Conservation (phyloP, 1,139 yeast genomes). For the Pneumocystis canis region DNA sequence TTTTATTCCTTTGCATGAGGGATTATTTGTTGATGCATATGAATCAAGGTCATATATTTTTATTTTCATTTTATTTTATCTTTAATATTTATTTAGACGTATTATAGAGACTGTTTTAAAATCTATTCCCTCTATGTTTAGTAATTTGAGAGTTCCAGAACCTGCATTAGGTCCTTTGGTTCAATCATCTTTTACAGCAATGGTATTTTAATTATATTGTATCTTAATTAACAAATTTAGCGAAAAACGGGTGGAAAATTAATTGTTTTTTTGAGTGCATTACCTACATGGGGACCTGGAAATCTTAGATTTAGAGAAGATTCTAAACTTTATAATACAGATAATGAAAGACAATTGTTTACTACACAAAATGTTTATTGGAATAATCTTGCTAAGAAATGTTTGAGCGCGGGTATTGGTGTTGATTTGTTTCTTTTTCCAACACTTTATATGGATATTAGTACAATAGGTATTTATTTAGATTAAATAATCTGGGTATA, state of each 20-base stretch:
- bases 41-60: conserved; percentile 37
- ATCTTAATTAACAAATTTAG: neutral
- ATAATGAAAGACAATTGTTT: conserved; percentile 41
- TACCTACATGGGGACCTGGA: conserved; percentile 83
- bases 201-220: conserved; percentile 19
- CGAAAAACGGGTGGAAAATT: conserved; percentile 58
- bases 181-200: conserved; percentile 51
- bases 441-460: conserved; percentile 51
- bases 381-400: conserved; percentile 43
- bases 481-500: neutral
- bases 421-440: conserved; percentile 64
- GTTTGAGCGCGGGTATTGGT: conserved; percentile 49
- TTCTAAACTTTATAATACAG: conserved; percentile 26
- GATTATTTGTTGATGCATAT: conserved; percentile 66
- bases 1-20: conserved; percentile 62
- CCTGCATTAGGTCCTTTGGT: conserved; percentile 73
- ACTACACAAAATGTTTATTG: conserved; percentile 52
- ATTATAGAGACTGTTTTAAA: conserved; percentile 54
- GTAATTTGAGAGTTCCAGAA: conserved; percentile 38
- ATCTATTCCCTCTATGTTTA: conserved; percentile 39
- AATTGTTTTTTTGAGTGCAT: conserved; percentile 46
- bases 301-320: conserved; percentile 43
- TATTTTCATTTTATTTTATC: neutral
- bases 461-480: conserved; percentile 43
- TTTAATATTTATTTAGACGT: neutral